These are phyloP conservation scores for Carex pumila DNA, from an alignment of 176 grass and related monocot genomes.

Conservation along the genomic window DNA sequence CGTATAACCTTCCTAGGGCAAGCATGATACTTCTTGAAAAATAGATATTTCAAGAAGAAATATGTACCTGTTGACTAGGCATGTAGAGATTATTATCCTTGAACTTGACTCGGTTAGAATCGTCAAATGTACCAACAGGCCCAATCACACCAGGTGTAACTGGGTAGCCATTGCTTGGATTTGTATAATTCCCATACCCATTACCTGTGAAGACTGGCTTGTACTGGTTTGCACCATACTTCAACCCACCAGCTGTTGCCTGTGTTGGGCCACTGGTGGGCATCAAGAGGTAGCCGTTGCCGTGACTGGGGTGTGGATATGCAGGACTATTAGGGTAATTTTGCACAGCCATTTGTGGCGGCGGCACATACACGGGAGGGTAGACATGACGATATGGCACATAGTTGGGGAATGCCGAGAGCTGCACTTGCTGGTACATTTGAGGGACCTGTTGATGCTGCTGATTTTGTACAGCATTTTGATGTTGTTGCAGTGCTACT, in stretches of 20 bases:
- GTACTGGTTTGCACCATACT: constrained; percentile 26
- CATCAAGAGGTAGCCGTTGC: constrained; percentile 20
- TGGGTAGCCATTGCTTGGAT: constrained; percentile 19
- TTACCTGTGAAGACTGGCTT: constrained; percentile 18
- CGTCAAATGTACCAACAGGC: constrained; percentile 14
- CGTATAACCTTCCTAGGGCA: neutral
- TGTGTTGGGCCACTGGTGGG: constrained; percentile 5
- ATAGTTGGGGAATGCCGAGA: constrained; percentile 21
- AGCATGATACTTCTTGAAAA: neutral
- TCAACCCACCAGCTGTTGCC: constrained; percentile 21
- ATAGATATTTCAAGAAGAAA: neutral
- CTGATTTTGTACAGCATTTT: neutral
- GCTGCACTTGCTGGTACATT: constrained; percentile 27
- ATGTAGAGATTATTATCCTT: constrained; percentile 31
- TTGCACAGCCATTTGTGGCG: constrained; percentile 11
- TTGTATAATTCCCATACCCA: constrained; percentile 24
- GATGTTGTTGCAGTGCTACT: neutral
- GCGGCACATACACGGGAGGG: constrained; percentile 27
- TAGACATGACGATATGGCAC: constrained; percentile 31
- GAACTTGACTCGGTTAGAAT: constrained; percentile 20
- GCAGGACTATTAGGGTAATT: constrained; percentile 23
- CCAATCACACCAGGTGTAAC: constrained; percentile 12
- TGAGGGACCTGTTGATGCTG: constrained; percentile 22
- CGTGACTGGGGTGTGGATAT: constrained; percentile 15
- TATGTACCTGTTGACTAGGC: constrained; percentile 22